Percentiles rank a stretch among this genome's conserved stretches.
phyloP scores from a whole-genome alignment of 768 basidiomycete genomes.

The Podaxis rugospora region DNA sequence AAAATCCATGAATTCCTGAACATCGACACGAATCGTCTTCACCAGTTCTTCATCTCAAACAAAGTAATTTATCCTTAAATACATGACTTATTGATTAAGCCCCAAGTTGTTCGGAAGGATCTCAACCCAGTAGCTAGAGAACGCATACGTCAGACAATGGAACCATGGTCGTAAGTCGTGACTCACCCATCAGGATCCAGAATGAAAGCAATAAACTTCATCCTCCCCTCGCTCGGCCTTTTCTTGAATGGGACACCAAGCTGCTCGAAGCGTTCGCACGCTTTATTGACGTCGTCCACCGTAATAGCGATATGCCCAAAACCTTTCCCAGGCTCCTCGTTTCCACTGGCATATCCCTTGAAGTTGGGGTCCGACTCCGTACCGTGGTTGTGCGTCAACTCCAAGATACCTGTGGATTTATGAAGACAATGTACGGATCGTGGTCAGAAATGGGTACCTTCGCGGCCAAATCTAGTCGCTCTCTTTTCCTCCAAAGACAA shows the following conservation, averaged over 20 bases:
- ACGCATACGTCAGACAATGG: not conserved
- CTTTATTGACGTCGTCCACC: constrained; percentile 77
- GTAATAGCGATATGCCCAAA: constrained; percentile 91
- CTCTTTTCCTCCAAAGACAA: constrained; percentile 51
- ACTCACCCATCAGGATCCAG: constrained; percentile 80
- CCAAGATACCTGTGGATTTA: constrained; percentile 57
- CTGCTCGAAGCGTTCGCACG: constrained; percentile 79
- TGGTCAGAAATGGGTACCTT: constrained; percentile 43
- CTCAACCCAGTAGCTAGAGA: constrained; percentile 21
- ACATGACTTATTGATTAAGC: not conserved
- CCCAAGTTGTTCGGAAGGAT: constrained; percentile 12
- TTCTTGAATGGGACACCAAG: constrained; percentile 87
- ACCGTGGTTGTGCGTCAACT: constrained; percentile 88
- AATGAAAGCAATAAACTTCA: constrained; percentile 82
- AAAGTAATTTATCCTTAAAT: not conserved
- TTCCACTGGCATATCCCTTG: constrained; percentile 82
- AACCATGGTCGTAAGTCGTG: too few relatives aligned
- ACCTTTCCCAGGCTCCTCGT: constrained; percentile 71
- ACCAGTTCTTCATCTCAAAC: not conserved
- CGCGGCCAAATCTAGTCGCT: constrained; percentile 48
- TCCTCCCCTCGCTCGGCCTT: constrained; percentile 77
- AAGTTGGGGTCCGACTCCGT: constrained; percentile 78
- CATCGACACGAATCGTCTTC: not conserved
- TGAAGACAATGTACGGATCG: not conserved
- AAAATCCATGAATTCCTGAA: not conserved